Evolutionary conservation across 495 filamentous ascomycete genomes (phyloP), one percentile per base, ranked within the genome.

Genomic region (Podospora bellae-mahoneyi): DNA sequence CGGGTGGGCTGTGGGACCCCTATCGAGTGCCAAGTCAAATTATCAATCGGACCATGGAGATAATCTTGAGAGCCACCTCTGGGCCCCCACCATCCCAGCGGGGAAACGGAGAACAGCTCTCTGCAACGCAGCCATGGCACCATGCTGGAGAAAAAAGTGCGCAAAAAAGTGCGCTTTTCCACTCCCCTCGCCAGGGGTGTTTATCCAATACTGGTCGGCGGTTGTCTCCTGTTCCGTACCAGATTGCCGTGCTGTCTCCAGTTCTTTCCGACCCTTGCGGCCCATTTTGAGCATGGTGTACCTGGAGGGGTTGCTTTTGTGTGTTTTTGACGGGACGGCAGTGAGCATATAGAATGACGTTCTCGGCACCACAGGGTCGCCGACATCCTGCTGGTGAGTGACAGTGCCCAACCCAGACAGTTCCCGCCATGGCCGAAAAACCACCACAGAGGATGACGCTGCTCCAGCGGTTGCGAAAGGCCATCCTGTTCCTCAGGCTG

Each of bases 401-500:
- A 61, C 59, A 20, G 18, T 13, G 5, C 0, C 10, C 58, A 9
- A 18, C 26, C 59, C 30, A 30, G 6, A 60, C 27, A 27, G 9
- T 26, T 18, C n/a, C 13, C 16, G 1, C 26, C 59, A 61, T 28
- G 30, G 59, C 59, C 26, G 16, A 28, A 13, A 26, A 61, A 61
- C 23, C 16, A 28, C 16, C 7, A 20, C 59, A 26, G 16, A 16
- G 10, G 23, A 63, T 63, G 30, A 63, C 61, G 18, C 61, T 48
- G 27, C 13, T 20, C 28, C 61, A 72, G 30, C 68, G 64, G 19
- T 7, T 71, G 4, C 32, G 55, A 10, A 74, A 74, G 68, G 62
- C 65, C 10, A 27, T 57, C 10, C 53, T 74, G 23, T 69, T 70
- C 63, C 39, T 66, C 59, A 63, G 66, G 28, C 61, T 74, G 15